These are phyloP conservation scores for Pythium guiyangense DNA, from an alignment of 352 stramenopile species.

Conservation along the genomic window DNA sequence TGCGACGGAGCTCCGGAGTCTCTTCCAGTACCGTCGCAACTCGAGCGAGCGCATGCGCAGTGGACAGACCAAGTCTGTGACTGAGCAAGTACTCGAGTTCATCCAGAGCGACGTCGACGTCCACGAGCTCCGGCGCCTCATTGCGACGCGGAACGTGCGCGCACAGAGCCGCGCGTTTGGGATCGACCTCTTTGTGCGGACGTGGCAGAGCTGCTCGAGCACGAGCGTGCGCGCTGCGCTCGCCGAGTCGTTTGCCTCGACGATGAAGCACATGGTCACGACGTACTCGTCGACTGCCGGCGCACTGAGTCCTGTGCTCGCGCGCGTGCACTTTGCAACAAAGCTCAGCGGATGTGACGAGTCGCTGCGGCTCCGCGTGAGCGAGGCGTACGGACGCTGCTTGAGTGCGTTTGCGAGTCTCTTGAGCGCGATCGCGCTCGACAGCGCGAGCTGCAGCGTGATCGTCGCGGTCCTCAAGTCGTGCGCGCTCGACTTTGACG, in stretches of 20 bases:
- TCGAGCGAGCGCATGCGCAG: conserved; percentile 62
- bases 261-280: conserved; percentile 36
- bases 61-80: conserved; percentile 61
- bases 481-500: conserved; percentile 70
- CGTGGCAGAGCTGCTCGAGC: conserved; percentile 23
- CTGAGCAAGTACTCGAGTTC: conserved; percentile 81
- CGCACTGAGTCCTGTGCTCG: conserved; percentile 11
- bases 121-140: conserved; percentile 37
- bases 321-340: conserved; percentile 51
- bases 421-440: conserved; percentile 18
- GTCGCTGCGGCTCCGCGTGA: conserved; percentile 35
- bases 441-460: conserved; percentile 21
- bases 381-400: conserved; percentile 40
- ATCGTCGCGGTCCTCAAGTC: conserved; percentile 47
- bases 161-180: conserved; percentile 39
- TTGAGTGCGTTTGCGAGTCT: conserved; percentile 29
- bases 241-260: conserved; percentile 38
- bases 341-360: conserved; percentile 53
- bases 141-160: conserved; percentile 42
- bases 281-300: conserved; percentile 18
- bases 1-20: conserved; percentile 59
- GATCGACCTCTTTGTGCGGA: conserved; percentile 38
- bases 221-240: conserved; percentile 28
- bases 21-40: conserved; percentile 68
- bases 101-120: conserved; percentile 80